A percentile compares a stretch with the other conserved stretches of the same genome.
Conservation (phyloP, 176 grass and related monocot genomes). For the Eleusine coracana region DNA sequence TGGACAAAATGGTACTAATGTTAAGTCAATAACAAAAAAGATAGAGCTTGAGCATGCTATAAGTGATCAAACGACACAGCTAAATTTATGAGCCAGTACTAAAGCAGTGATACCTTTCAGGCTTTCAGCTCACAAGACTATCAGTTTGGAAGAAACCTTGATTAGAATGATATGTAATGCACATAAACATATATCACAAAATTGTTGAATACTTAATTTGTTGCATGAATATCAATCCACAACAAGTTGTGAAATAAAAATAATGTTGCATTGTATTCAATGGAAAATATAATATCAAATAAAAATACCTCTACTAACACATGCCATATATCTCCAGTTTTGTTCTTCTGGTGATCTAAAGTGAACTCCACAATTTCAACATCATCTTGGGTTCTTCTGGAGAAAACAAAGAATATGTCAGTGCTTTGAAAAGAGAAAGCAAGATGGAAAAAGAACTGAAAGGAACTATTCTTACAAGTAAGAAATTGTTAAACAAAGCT, state of each 20-base stretch:
- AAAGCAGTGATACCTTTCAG: not conserved
- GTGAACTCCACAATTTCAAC: conserved; percentile 54
- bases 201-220: conserved; percentile 21
- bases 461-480: conserved; percentile 17
- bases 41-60: conserved; percentile 12
- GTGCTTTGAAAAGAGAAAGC: conserved; percentile 12
- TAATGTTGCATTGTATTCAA: conserved; percentile 14
- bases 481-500: conserved; percentile 17
- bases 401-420: conserved; percentile 19
- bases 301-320: conserved; percentile 74
- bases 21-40: conserved; percentile 23
- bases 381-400: conserved; percentile 49
- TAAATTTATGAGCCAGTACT: conserved; percentile 1
- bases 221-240: conserved; percentile 14
- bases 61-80: conserved; percentile 28
- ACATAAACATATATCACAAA: conserved; percentile 27
- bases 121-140: not conserved
- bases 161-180: conserved; percentile 11
- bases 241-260: conserved; percentile 1
- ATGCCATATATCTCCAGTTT: conserved; percentile 96
- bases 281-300: conserved; percentile 23
- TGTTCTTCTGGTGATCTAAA: conserved; percentile 69
- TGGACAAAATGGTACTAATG: not conserved
- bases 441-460: conserved; percentile 23
- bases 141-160: not conserved